Percentiles rank a stretch among this genome's conserved stretches.
Evolutionary conservation across 2,329 filamentous ascomycete species (phyloP).

Genomic region (Ustulina deusta): DNA sequence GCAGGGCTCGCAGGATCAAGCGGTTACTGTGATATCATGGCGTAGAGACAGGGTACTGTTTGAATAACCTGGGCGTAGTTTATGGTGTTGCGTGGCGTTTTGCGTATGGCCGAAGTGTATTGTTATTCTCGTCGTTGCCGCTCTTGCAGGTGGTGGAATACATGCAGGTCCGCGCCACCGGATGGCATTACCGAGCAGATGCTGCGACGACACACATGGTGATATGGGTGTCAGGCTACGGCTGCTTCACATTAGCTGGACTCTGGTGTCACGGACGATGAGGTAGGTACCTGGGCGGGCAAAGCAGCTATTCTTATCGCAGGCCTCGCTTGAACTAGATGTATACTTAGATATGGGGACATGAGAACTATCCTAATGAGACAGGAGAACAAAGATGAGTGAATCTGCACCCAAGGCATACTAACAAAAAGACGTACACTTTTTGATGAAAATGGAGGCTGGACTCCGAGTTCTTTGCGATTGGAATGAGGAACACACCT

Average conservation of each 20-base stretch:
- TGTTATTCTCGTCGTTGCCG: not conserved
- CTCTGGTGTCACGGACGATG: not conserved
- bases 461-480: not conserved
- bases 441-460: not conserved
- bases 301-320: not conserved
- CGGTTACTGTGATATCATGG: not conserved
- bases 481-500: not conserved
- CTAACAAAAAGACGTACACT: constrained; percentile 5
- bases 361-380: not conserved
- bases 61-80: not conserved
- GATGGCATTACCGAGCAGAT: not conserved
- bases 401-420: not conserved
- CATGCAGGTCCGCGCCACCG: constrained; percentile 1
- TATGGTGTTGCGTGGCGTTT: not conserved
- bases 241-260: constrained; percentile 7
- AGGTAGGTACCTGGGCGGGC: not conserved
- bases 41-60: not conserved
- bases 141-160: not conserved
- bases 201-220: constrained; percentile 6
- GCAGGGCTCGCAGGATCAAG: not conserved
- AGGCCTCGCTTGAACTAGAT: not conserved
- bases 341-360: not conserved
- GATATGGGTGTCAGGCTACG: not conserved
- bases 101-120: not conserved
- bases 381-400: constrained; percentile 5